These are phyloP conservation scores for Aspergillus bridgeri DNA, from an alignment of 495 filamentous ascomycete genomes.

Conservation along the genomic window DNA sequence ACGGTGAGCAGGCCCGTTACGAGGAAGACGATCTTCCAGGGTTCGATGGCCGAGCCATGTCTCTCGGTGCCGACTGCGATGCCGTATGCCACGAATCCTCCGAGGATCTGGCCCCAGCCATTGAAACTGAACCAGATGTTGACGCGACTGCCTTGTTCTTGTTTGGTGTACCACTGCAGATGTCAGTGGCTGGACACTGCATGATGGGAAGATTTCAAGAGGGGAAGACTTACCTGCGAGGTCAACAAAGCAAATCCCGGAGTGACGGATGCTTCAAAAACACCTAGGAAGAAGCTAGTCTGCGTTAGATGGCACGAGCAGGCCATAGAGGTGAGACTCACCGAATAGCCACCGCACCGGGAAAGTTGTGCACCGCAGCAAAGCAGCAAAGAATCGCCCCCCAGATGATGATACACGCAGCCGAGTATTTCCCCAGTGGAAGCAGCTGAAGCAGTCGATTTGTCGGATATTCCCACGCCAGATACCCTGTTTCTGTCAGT, in stretches of 20 bases:
- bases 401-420: slow-evolving; percentile 56
- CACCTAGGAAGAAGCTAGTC: slow-evolving; percentile 53
- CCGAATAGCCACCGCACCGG: slow-evolving; percentile 53
- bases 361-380: slow-evolving; percentile 46
- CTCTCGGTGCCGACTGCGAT: slow-evolving; percentile 55
- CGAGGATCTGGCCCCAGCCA: slow-evolving; percentile 58
- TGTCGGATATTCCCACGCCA: slow-evolving; percentile 63
- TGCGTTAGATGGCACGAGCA: neutral
- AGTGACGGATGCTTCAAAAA: slow-evolving; percentile 60
- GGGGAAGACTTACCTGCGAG: slow-evolving; percentile 35
- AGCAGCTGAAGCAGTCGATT: slow-evolving; percentile 57
- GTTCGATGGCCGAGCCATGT: slow-evolving; percentile 51
- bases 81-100: slow-evolving; percentile 61
- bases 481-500: slow-evolving; percentile 41
- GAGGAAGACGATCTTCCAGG: slow-evolving; percentile 69
- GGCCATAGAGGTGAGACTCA: neutral
- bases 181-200: neutral
- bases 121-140: slow-evolving; percentile 66
- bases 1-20: slow-evolving; percentile 61
- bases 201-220: neutral
- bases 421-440: slow-evolving; percentile 58
- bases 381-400: slow-evolving; percentile 52
- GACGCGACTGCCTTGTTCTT: slow-evolving; percentile 55
- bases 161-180: slow-evolving; percentile 56
- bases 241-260: slow-evolving; percentile 63